Conservation (phyloP, 441 rosid genomes). For the Populus tomentosa region DNA sequence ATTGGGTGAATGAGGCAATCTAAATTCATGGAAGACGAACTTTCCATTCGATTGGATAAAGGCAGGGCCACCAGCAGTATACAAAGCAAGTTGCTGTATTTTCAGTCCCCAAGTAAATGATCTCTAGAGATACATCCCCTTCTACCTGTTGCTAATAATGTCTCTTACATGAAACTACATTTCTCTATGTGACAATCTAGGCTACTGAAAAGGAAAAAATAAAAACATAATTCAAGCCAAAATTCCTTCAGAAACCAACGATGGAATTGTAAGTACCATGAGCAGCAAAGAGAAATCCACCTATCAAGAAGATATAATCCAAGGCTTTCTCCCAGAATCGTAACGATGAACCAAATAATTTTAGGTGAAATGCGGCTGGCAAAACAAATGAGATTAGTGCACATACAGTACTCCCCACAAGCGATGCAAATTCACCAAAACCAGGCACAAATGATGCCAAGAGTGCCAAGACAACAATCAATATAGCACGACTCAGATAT, state of each 20-base stretch:
- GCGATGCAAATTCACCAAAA: constrained; percentile 62
- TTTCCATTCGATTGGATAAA: not conserved
- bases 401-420: constrained; percentile 77
- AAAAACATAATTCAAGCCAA: not conserved
- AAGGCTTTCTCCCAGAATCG: constrained; percentile 49
- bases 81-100: not conserved
- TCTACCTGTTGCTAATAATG: not conserved
- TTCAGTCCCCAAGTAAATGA: not conserved
- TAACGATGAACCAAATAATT: constrained; percentile 56
- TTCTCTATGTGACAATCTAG: not conserved
- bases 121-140: not conserved
- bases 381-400: constrained; percentile 83
- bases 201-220: not conserved
- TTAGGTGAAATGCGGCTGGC: constrained; percentile 75
- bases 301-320: constrained; percentile 51
- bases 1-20: not conserved
- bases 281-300: constrained; percentile 62
- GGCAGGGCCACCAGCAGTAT: not conserved
- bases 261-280: constrained; percentile 65
- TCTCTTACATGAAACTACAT: not conserved
- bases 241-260: constrained; percentile 31
- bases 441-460: constrained; percentile 73
- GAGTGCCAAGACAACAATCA: constrained; percentile 32
- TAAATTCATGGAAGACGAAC: not conserved
- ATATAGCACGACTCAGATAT: constrained; percentile 39